Conservation (phyloP, 1,139 yeast species). For the Saccharomyces hybrid region DNA sequence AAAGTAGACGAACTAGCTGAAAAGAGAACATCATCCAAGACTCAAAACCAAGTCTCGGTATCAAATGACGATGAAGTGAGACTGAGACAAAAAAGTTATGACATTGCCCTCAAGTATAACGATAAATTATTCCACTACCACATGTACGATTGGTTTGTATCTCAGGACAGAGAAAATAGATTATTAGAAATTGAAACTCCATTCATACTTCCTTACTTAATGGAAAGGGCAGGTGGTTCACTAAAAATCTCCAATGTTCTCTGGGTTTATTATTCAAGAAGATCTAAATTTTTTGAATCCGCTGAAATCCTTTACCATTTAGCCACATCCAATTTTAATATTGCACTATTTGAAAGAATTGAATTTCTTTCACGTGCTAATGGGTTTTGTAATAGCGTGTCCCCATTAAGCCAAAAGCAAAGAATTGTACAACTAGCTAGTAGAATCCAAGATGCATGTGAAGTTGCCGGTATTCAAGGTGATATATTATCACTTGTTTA, state of each 20-base stretch:
- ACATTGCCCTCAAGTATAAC: slow-evolving; percentile 60
- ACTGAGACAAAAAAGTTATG: slow-evolving; percentile 65
- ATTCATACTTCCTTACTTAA: slow-evolving; percentile 67
- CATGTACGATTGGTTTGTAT: slow-evolving; percentile 86
- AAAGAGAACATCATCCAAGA: slow-evolving; percentile 8
- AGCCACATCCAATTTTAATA: slow-evolving; percentile 65
- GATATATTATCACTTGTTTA: slow-evolving; percentile 59
- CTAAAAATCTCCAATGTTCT: slow-evolving; percentile 71
- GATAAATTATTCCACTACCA: slow-evolving; percentile 85
- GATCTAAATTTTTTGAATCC: slow-evolving; percentile 71
- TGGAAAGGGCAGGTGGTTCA: slow-evolving; percentile 60
- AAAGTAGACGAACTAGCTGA: slow-evolving; percentile 64
- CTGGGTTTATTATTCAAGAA: slow-evolving; percentile 84
- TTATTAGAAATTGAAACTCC: slow-evolving; percentile 76
- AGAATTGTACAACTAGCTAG: slow-evolving; percentile 64
- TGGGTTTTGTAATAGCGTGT: slow-evolving; percentile 82
- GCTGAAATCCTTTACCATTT: slow-evolving; percentile 72
- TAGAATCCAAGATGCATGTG: slow-evolving; percentile 70
- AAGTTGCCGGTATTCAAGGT: slow-evolving; percentile 82
- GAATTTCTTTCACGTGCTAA: slow-evolving; percentile 87
- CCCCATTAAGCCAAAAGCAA: slow-evolving; percentile 72
- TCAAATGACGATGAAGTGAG: slow-evolving; percentile 43
- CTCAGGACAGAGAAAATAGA: slow-evolving; percentile 68
- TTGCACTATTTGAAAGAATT: slow-evolving; percentile 65
- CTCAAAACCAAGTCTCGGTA: slow-evolving; percentile 4